Base-by-base conservation (phyloP, 2,329 filamentous ascomycete species). In the Coniosporium tulheliwenetii region DNA sequence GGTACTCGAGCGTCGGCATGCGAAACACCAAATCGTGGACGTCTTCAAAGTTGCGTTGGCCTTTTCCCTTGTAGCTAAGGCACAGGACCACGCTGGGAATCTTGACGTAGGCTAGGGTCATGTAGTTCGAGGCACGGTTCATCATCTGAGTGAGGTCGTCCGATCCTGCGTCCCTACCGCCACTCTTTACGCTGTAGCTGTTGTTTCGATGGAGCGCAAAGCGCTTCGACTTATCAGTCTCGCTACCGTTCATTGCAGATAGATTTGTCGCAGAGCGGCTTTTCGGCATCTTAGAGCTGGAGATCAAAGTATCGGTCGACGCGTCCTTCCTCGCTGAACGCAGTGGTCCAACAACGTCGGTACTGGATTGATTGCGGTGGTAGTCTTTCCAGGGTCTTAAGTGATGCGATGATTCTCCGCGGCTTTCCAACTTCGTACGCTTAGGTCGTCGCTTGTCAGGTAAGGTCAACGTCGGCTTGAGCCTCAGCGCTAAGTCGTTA, bases 71-170 rank as follows among this genome's bases (percentile, higher is more conserved):
- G 71, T 95, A 95, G 55, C 84, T 93, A 26, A 98, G 71, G 57
- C 91, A 98, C 30, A 98, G 75, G 2, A 96, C 86, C 50, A 98
- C 89, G 42, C 85, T 91, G 2, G 87, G 85, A 54, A 98, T 85
- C 60, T 86, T 91, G 60, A 98, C 86, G 59, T 93, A 87, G 2
- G 89, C 81, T 45, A 98, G 79, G 0, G 91, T 95, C 86, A 95
- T 95, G 65, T 93, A 98, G 57, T 87, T 93, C 43, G 85, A 94
- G 3, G 91, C 91, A 29, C 91, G 81, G 41, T 77, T 79, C 62
- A 98, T 89, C 91, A 98, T 98, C 64, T 93, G 85, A 9, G 85
- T 91, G 35, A 98, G 68, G 55, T 98, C 93, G 55, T 98, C 91
- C 1, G 81, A 81, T 5, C 76, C 72, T 44, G 77, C 73, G 41